Evolutionary conservation across 1,139 yeast species (phyloP).

Genomic region (Lodderomyces elongisporus): DNA sequence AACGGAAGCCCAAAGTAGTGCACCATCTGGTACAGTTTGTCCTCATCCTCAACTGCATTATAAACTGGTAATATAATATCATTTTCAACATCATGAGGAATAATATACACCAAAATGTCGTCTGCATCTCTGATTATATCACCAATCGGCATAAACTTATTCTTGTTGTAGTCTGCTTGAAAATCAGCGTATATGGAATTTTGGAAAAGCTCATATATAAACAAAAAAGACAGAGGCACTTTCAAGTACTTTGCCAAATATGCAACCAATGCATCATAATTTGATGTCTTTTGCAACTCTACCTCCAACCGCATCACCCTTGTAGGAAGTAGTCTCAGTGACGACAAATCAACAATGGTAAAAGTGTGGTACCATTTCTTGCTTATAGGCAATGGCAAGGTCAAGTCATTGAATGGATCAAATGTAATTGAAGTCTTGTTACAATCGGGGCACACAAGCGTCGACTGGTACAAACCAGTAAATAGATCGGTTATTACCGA

Average conservation of each 20-base stretch:
- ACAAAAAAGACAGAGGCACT: conserved; percentile 40
- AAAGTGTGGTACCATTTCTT: conserved; percentile 70
- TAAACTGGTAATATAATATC: conserved; percentile 68
- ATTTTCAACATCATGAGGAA: conserved; percentile 38
- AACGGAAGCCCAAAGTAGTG: conserved; percentile 68
- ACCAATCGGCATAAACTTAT: conserved; percentile 60
- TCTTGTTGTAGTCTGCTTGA: conserved; percentile 55
- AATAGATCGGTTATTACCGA: conserved; percentile 81
- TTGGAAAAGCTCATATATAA: conserved; percentile 69
- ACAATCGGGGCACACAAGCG: conserved; percentile 84
- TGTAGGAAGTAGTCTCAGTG: conserved; percentile 29
- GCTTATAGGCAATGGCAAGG: conserved; percentile 81
- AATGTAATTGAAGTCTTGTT: conserved; percentile 78
- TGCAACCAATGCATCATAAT: conserved; percentile 57
- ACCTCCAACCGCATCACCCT: conserved; percentile 51
- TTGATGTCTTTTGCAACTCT: conserved; percentile 63
- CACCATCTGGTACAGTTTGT: conserved; percentile 30
- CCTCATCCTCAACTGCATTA: conserved; percentile 46
- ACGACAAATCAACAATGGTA: conserved; percentile 55
- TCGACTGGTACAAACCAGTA: conserved; percentile 86
- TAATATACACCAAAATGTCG: conserved; percentile 63
- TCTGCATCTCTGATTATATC: conserved; percentile 66
- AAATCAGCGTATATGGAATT: conserved; percentile 66
- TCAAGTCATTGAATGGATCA: conserved; percentile 90
- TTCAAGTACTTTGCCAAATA: conserved; percentile 53